Percentiles rank a stretch among this genome's conserved stretches.
Conservation (phyloP, 2,329 filamentous ascomycete genomes). For the Escovopsis sp. region DNA sequence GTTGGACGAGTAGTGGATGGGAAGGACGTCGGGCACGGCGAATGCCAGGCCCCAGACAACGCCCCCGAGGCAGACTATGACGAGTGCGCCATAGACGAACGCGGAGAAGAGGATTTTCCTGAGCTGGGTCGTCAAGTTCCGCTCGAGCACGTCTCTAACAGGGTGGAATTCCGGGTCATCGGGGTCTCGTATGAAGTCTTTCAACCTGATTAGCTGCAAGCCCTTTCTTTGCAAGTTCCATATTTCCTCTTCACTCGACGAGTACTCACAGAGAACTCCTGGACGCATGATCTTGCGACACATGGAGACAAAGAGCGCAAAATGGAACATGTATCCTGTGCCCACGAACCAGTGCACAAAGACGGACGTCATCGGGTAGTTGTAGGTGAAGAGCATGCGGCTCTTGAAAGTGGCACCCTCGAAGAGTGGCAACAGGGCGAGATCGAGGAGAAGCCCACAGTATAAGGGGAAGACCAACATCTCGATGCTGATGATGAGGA, state of each 20-base stretch:
- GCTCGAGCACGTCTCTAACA: constrained; percentile 88
- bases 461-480: constrained; percentile 97
- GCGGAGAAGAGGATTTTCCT: constrained; percentile 94
- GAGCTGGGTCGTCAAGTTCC: constrained; percentile 81
- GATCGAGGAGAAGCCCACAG: constrained; percentile 79
- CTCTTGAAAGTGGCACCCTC: constrained; percentile 63
- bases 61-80: constrained; percentile 84
- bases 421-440: constrained; percentile 80
- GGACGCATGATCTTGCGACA: constrained; percentile 94
- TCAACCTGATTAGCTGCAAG: neutral
- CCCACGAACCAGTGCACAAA: constrained; percentile 99
- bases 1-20: constrained; percentile 85
- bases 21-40: constrained; percentile 56
- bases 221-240: too few species aligned
- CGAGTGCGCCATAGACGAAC: constrained; percentile 83
- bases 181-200: constrained; percentile 92
- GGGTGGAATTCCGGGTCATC: constrained; percentile 98
- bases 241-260: neutral
- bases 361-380: constrained; percentile 74
- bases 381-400: constrained; percentile 61
- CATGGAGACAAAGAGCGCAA: constrained; percentile 96
- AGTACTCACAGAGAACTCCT: constrained; percentile 72
- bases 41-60: constrained; percentile 84
- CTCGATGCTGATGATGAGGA: constrained; percentile 95
- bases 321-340: constrained; percentile 99